Conservation (phyloP, 345 rosid genomes). For the Heritiera fomes region DNA sequence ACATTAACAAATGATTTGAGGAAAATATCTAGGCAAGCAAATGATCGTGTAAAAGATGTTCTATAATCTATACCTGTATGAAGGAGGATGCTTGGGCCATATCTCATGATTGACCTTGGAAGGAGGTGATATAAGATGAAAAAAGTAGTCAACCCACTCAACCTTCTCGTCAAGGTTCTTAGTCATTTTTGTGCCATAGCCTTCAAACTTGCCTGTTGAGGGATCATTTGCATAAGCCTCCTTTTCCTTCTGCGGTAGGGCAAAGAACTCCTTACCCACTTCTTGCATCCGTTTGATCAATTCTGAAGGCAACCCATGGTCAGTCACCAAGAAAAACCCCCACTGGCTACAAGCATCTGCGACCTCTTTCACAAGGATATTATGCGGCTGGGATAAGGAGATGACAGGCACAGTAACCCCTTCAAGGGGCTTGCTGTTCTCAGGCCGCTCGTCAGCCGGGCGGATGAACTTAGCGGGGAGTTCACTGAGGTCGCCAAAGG, state of each 20-base stretch:
- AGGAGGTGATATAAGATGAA: slow-evolving; percentile 41
- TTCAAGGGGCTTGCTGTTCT: slow-evolving; percentile 40
- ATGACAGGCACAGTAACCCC: slow-evolving; percentile 48
- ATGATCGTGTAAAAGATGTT: background rate
- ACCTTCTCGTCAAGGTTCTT: slow-evolving; percentile 9
- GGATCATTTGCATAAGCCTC: slow-evolving; percentile 46
- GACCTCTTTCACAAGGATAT: slow-evolving; percentile 20
- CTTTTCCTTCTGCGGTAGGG: slow-evolving; percentile 43
- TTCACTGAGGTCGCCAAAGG: slow-evolving; percentile 18
- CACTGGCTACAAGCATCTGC: slow-evolving; percentile 38
- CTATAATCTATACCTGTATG: slow-evolving; percentile 31
- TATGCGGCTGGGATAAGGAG: slow-evolving; percentile 34
- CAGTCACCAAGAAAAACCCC: slow-evolving; percentile 43
- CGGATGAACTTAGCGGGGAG: slow-evolving; percentile 47
- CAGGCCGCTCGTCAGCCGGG: slow-evolving; percentile 38
- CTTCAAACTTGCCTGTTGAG: slow-evolving; percentile 39
- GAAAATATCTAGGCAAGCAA: too few relatives aligned
- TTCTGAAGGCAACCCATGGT: slow-evolving; percentile 37
- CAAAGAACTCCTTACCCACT: slow-evolving; percentile 50
- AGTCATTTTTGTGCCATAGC: slow-evolving; percentile 56
- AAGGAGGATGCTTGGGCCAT: slow-evolving; percentile 46
- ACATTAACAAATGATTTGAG: too few relatives aligned
- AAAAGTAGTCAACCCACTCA: slow-evolving; percentile 49
- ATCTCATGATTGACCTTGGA: slow-evolving; percentile 31
- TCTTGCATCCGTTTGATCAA: slow-evolving; percentile 38